Conservation (phyloP, 2,329 filamentous ascomycete genomes). For the Aspergillus transmontanensis region DNA sequence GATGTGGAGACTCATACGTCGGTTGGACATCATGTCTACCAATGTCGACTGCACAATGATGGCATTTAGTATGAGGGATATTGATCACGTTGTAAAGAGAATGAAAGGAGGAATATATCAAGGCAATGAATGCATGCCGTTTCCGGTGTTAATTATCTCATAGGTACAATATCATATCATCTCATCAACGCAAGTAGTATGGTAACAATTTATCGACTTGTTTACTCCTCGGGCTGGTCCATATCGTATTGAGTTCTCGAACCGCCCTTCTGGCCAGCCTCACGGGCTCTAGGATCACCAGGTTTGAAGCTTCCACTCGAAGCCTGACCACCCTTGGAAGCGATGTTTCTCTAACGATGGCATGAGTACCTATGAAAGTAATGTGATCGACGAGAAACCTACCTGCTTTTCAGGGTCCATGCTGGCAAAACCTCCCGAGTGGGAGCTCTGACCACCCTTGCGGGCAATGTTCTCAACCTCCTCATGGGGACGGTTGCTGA, state of each 20-base stretch:
- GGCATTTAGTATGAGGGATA: not conserved
- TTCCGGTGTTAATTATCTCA: not conserved
- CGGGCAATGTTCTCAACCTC: conserved; percentile 48
- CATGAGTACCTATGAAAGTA: not conserved
- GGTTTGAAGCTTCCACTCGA: conserved; percentile 57
- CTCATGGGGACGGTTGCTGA: conserved; percentile 47
- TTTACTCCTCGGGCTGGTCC: conserved; percentile 11
- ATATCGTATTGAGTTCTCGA: conserved; percentile 9
- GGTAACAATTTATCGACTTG: not conserved
- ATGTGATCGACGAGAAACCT: not conserved
- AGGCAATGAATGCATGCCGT: not conserved
- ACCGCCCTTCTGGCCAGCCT: conserved; percentile 58
- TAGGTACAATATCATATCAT: not conserved
- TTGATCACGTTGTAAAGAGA: too few species aligned
- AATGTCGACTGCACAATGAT: not conserved
- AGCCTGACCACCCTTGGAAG: conserved; percentile 56
- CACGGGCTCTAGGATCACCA: conserved; percentile 54
- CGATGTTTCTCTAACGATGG: conserved; percentile 52
- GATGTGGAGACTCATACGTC: conserved; percentile 1
- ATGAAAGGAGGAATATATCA: not conserved
- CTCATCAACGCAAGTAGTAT: not conserved
- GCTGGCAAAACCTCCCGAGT: conserved; percentile 31
- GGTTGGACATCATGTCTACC: not conserved
- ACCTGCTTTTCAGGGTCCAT: conserved; percentile 37
- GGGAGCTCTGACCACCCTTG: conserved; percentile 38